Percentiles rank a stretch among this genome's conserved stretches.
phyloP scores from a whole-genome alignment of 768 basidiomycete species.

The Kwoniella bestiolae region DNA sequence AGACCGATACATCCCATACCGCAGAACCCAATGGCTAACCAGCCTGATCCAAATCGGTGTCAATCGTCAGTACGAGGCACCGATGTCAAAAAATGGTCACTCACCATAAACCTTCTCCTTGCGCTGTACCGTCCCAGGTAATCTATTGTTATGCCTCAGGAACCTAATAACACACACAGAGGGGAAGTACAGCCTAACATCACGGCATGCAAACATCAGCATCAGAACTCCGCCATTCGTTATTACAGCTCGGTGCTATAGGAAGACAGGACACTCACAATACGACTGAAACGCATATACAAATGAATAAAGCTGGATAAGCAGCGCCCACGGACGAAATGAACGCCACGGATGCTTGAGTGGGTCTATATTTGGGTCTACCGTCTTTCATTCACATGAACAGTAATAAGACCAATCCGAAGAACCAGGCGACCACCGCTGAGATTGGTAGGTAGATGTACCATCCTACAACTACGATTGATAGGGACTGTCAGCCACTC shows the following conservation, averaged over 20 bases:
- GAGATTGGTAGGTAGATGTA: conserved; percentile 35
- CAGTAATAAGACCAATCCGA: conserved; percentile 38
- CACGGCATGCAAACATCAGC: conserved; percentile 1
- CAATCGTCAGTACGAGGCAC: too few relatives aligned
- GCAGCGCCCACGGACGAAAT: conserved; percentile 52
- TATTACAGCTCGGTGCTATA: background rate
- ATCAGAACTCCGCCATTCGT: background rate
- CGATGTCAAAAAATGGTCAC: background rate
- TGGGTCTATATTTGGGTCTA: conserved; percentile 37
- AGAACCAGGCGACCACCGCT: conserved; percentile 41
- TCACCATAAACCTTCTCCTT: conserved; percentile 44
- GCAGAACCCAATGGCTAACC: conserved; percentile 50
- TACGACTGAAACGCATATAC: conserved; percentile 19
- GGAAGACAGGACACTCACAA: conserved; percentile 2
- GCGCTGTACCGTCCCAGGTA: conserved; percentile 44
- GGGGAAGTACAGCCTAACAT: conserved; percentile 49
- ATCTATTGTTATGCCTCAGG: conserved; percentile 54
- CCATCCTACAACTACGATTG: conserved; percentile 29
- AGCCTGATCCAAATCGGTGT: too few relatives aligned
- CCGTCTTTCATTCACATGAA: conserved; percentile 36
- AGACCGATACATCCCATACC: conserved; percentile 49
- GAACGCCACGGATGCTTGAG: conserved; percentile 42
- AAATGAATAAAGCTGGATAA: conserved; percentile 31
- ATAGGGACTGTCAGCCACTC: too few relatives aligned
- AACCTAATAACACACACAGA: conserved; percentile 51